Evolutionary conservation across 208 protist genomes (phyloP).

Genomic region (Trypanosoma theileri): DNA sequence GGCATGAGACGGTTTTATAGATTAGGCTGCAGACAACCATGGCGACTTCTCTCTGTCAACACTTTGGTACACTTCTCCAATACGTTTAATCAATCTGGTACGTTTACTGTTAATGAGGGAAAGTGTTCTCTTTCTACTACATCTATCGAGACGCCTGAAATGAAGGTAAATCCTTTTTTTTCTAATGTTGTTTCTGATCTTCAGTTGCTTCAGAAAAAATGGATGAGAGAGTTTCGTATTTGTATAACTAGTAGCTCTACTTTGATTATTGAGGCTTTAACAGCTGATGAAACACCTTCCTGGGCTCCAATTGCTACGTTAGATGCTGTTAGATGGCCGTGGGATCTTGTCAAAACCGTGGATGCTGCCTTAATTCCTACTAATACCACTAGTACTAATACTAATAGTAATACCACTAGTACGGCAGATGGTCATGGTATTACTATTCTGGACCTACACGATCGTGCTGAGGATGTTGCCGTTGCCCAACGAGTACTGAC

Average conservation of each 20-base stretch:
- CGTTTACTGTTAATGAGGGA: background rate
- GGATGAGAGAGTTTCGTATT: slow-evolving; percentile 24
- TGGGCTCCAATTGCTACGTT: slow-evolving; percentile 20
- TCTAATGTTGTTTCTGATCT: slow-evolving; percentile 20
- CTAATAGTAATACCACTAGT: background rate
- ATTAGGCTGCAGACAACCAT: background rate
- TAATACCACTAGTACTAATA: background rate
- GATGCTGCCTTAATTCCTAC: slow-evolving; percentile 9
- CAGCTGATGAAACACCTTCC: background rate
- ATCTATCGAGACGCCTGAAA: background rate
- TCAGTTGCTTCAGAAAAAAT: slow-evolving; percentile 25
- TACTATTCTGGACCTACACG: slow-evolving; percentile 19
- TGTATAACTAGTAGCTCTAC: slow-evolving; percentile 22
- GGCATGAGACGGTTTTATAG: slow-evolving; percentile 10
- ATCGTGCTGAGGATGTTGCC: slow-evolving; percentile 22
- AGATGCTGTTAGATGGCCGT: slow-evolving; percentile 3
- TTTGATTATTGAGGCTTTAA: slow-evolving; percentile 17
- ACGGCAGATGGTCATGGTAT: background rate
- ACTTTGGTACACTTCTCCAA: background rate
- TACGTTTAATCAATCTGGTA: background rate
- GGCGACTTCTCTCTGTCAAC: background rate
- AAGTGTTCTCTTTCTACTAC: background rate
- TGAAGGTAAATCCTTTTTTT: background rate
- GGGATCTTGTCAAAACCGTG: slow-evolving; percentile 13
- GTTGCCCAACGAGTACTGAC: slow-evolving; percentile 16